Percentiles rank a stretch among this genome's conserved stretches.
Conservation (phyloP, 164 flowering plant genomes). For the Amborella trichopoda region DNA sequence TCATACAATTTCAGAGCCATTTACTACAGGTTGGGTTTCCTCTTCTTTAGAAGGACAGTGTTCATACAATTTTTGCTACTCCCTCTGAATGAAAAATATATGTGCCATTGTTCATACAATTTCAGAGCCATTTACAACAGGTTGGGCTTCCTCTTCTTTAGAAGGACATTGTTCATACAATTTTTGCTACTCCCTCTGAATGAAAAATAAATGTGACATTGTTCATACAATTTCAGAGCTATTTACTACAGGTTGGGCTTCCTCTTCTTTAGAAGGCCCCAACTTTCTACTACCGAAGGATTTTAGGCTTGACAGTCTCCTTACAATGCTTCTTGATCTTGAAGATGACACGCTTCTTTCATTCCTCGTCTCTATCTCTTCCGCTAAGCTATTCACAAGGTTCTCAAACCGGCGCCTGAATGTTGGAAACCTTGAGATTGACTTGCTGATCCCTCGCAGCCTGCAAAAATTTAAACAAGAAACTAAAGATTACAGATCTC, state of each 20-base stretch:
- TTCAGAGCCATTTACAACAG: too few species aligned
- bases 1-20: too few species aligned
- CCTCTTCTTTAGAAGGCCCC: conserved; percentile 23
- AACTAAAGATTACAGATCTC: too few species aligned
- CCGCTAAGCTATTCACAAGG: conserved; percentile 30
- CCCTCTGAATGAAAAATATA: too few species aligned
- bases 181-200: too few species aligned
- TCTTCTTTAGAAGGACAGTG: too few species aligned
- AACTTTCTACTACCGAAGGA: conserved; percentile 31
- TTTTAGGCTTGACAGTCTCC: conserved; percentile 34
- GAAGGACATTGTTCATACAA: too few species aligned
- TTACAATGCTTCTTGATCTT: conserved; percentile 41
- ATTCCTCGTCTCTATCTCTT: conserved; percentile 40
- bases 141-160: too few species aligned
- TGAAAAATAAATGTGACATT: too few species aligned
- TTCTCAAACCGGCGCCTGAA: conserved; percentile 41
- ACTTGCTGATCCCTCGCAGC: conserved; percentile 71
- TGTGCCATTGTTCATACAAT: too few species aligned
- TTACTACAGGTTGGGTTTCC: too few species aligned
- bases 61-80: too few species aligned
- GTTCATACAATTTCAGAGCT: conserved; percentile 21
- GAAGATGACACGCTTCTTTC: conserved; percentile 12
- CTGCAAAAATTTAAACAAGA: conserved; percentile 19
- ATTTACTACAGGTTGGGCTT: conserved; percentile 17
- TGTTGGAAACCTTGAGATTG: conserved; percentile 81